phyloP scores from a whole-genome alignment of 495 filamentous ascomycete genomes.

The Aspergillus baeticus region DNA sequence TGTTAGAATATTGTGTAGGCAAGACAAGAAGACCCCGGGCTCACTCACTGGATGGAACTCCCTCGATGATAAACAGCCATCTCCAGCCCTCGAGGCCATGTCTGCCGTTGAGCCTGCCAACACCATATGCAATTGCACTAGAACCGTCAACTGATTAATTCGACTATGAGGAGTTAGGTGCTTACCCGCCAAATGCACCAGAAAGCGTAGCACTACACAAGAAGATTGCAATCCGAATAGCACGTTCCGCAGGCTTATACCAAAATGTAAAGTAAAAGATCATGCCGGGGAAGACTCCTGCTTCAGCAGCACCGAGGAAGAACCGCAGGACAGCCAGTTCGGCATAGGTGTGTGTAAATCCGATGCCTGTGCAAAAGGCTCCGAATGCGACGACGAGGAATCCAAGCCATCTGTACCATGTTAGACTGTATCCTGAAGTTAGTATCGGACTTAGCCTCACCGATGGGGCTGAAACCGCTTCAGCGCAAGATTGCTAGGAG shows the following conservation, averaged over 20 bases:
- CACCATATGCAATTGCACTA: conserved; percentile 61
- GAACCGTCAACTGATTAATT: background rate
- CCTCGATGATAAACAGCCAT: conserved; percentile 75
- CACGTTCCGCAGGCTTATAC: background rate
- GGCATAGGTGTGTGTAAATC: background rate
- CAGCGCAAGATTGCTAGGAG: background rate
- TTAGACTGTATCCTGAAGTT: too few species aligned
- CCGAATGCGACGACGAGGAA: background rate
- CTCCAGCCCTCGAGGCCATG: conserved; percentile 64
- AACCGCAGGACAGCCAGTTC: background rate
- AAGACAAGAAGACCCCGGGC: background rate
- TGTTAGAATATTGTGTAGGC: background rate
- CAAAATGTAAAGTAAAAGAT: conserved; percentile 3
- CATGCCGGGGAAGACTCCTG: conserved; percentile 1
- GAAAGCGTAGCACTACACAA: background rate
- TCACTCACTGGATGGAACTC: conserved; percentile 55
- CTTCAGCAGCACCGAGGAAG: background rate
- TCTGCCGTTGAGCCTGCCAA: conserved; percentile 62
- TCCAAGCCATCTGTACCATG: background rate
- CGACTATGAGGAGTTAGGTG: background rate
- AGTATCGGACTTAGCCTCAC: background rate
- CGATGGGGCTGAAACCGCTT: background rate
- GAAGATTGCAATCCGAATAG: background rate
- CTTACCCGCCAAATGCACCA: background rate
- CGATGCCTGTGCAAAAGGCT: background rate